Base-by-base conservation (phyloP, 768 basidiomycete genomes). In the Pleurotus citrinopileatus region DNA sequence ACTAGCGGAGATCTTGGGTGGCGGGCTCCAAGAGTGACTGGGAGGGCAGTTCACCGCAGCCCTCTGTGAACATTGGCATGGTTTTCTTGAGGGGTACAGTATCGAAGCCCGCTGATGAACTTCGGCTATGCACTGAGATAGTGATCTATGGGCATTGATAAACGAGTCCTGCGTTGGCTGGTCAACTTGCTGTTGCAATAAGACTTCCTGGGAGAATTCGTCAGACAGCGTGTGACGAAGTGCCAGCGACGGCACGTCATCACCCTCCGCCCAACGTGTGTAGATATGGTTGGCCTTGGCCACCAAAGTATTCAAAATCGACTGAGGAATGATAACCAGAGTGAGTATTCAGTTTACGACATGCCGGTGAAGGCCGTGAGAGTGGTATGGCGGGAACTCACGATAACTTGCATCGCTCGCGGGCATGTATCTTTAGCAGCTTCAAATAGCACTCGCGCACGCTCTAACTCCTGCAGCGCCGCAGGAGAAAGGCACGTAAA, bases 401-500 rank as follows among this genome's bases (percentile, higher is more conserved):
- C 78, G 42, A 76, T 65, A 32, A 78, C 73, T 62, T 78, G 74
- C 58, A 67, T 56, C 15, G 76, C 77, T 50, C 77, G 69, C 34
- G 77, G 73, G 62, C 76, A 79, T 20, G 64, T 70, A 45, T 75
- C 72, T 56, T 73, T 74, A 26, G 76, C 77, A 19, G 71, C 65
- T 45, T 73, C 72, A 63, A 79, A 81, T 38, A 79, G 57, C 53
- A 66, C 62, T 34, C 77, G 67, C 6, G 76, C 77, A 29, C 78
- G 70, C 62, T 81, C 74, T 9, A 89, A 70, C 61, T 87, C 83
- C 63, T 81, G 78, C 32, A 88, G 72, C 34, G 81, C 85, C 58
- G 80, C 81, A 46, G 82, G 80, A 10, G 82, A 79, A 10, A 87
- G 69, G 57, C 80, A 82, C 23, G 84, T 78, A 64, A 80, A 83